Evolutionary conservation across 352 stramenopile species (phyloP), one percentile per base, ranked within the genome.

Genomic region (Pythium chondricola): DNA sequence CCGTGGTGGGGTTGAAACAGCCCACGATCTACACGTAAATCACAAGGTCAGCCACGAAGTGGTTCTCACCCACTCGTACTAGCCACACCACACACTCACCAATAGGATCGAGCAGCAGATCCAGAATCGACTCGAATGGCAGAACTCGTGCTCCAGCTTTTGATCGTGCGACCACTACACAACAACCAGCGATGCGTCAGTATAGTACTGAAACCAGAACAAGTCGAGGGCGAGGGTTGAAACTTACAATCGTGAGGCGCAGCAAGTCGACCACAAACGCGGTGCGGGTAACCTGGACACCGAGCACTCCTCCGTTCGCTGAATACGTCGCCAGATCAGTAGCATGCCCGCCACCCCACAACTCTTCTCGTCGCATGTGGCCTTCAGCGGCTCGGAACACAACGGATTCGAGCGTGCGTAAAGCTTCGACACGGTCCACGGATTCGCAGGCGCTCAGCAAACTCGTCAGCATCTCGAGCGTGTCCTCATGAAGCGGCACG

Each of bases 41-140:
- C 16, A 57, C 7, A 37, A 2, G 17, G 11, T 16, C 18, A 22
- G 35, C 11, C 9, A 37, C 8, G n/a, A 57, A n/a, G 14, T 18
- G 14, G 6, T n/a, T 24, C 20, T 8, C 10, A 17, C 1, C 4
- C 42, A 17, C 51, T 26, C 47, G 37, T 16, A 14, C 24, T 6
- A 30, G 22, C 11, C 26, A 26, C 20, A 6, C 2, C n/a, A 4
- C 27, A 13, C 11, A 55, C 62, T 13, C 64, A 93, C 80, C 69
- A 94, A 48, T n/a, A 94, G 55, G 61, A 94, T 88, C 5, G 75
- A 81, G 56, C 78, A 89, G 17, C 65, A 83, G 40, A 91, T 88
- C 83, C 83, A 94, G 41, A 85, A 94, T 20, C 78, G 78, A 37
- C 71, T 88, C 2, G 75, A 74, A 52, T 89, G 71, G 40, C 74